Evolutionary conservation across 352 stramenopile genomes (phyloP), one percentile per base, ranked within the genome.

Genomic region (Pythium biforme): DNA sequence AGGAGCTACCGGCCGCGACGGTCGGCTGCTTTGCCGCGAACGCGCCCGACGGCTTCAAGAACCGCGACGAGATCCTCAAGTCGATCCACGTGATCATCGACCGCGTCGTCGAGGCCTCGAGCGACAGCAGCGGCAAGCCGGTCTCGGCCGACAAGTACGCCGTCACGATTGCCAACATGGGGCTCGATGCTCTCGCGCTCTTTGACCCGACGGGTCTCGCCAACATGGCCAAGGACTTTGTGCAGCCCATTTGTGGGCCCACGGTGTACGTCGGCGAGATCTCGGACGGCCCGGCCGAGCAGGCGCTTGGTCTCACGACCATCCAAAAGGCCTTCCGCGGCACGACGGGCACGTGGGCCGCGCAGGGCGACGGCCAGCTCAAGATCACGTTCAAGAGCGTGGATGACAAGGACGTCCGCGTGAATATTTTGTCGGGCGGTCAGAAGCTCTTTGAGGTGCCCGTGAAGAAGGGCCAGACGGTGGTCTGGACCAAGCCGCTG

Each of bases 361-460:
- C 77, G 52, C 54, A 61, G 6, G 74, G 75, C 43, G 74, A 85
- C 45, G 77, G 76, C 14, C 19, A 69, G 9, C 61, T 87, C 2
- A 68, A 65, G 26, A 56, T 86, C 41, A 66, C 53, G 0, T 89
- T 89, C 41, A 54, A 45, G 22, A 88, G 76, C 60, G 39, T 59
- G 10, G 80, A 89, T 29, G 73, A 65, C 25, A 61, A 83, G 37
- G 68, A 82, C n/a, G 76, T 88, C 2, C 66, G 53, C 3, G 73
- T 90, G 20, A 88, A 85, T 46, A 72, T 89, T 25, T 67, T 75
- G 20, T 89, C 79, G 20, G 76, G 71, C 19, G 76, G 80, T 22
- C 62, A 76, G 48, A 65, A 76, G 29, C 63, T 85, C 45, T 68
- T 68, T 7, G 55, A 87, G 37, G 69, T 86, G 10, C 46, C 73